Evolutionary conservation across 257 asterid species (phyloP).

Genomic region (Solanum virginianum): DNA sequence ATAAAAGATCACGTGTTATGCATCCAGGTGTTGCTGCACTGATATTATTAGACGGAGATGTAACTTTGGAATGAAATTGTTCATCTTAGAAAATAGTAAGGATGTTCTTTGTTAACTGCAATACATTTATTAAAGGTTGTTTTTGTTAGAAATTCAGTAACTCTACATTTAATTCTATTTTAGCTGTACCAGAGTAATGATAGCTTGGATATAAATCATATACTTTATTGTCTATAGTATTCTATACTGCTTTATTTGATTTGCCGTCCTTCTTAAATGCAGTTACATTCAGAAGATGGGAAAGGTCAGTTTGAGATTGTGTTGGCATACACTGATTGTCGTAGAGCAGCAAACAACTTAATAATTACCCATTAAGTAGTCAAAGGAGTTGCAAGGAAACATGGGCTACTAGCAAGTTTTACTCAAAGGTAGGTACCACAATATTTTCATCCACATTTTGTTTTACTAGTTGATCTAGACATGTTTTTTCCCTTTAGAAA

Average conservation of each 20-base stretch:
- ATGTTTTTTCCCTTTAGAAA: neutral
- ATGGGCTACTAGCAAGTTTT: constrained; percentile 71
- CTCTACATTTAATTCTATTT: too few relatives aligned
- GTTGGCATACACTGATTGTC: constrained; percentile 47
- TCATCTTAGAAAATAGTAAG: neutral
- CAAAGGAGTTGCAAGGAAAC: constrained; percentile 76
- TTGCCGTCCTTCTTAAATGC: neutral
- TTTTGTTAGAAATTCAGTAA: too few relatives aligned
- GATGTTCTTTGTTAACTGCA: neutral
- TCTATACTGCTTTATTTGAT: neutral
- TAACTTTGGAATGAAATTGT: neutral
- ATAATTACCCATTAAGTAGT: constrained; percentile 61
- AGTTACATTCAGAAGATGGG: constrained; percentile 85
- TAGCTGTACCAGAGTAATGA: too few relatives aligned
- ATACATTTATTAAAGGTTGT: neutral
- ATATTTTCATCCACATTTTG: too few relatives aligned
- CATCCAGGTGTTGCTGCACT: neutral
- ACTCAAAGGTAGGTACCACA: too few relatives aligned
- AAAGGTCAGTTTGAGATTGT: constrained; percentile 73
- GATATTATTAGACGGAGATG: neutral
- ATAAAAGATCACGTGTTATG: neutral
- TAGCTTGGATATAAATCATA: neutral
- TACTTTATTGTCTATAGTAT: neutral
- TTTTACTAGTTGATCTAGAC: constrained; percentile 6
- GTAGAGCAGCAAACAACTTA: constrained; percentile 56